Base-by-base conservation (phyloP, 2,329 filamentous ascomycete species). In the Alternaria consortialis region DNA sequence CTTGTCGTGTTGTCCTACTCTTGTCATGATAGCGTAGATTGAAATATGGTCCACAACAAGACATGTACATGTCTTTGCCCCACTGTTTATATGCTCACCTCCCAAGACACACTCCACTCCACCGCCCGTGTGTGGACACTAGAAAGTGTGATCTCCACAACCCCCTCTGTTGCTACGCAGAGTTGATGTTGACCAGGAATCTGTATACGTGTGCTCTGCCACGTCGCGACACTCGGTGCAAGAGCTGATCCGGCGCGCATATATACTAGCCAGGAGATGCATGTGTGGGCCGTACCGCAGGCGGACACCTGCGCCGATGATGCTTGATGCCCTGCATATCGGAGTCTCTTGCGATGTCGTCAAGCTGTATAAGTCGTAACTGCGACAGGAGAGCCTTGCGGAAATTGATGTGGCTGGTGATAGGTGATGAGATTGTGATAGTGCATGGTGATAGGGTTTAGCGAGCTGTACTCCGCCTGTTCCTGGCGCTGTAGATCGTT, bases 401-500 rank as follows among this genome's bases (percentile, higher is more conserved):
- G 34, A 56, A 44, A 60, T 40, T 29, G 11, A 29, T 17, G 48
- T 34, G 34, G 51, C 54, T 54, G 39, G 39, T 25, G 39, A 13
- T 13, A 7, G 7, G 39, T 42, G 43, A 39, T 54, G 59, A 62
- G 63, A 66, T 63, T 63, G 67, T 65, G 57, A 58, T 40, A 53
- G 61, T 55, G 60, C 58, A 60, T 56, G 52, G 56, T 65, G 60
- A 64, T 58, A 42, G 50, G 58, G 32, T 61, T 57, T 53, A 62
- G 64, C 64, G 58, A 66, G 48, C 7, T 42, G 27, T 17, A 44
- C 57, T 57, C 58, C 47, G 66, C 60, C 50, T 52, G 61, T 66
- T 66, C 66, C 61, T 65, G 66, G 59, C 59, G 53, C 36, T 34
- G 54, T 40, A 32, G 62, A 69, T 67, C 60, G 59, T 32, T 63